Percentiles rank a stretch among this genome's conserved stretches.
These are phyloP conservation scores for Fagus crenata DNA, from an alignment of 306 rosid species.

Conservation along the genomic window DNA sequence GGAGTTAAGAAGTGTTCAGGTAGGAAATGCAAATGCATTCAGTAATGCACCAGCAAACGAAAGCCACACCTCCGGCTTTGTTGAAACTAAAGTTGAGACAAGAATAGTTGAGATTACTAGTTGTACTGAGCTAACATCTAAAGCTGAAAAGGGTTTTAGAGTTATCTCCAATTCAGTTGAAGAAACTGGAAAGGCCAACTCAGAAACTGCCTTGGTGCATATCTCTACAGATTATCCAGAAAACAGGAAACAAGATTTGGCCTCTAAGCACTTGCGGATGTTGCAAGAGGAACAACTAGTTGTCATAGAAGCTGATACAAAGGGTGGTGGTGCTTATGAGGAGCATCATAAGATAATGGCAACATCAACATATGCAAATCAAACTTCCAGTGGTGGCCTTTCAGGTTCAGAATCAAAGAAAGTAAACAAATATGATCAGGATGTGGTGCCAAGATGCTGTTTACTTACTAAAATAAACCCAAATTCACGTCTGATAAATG, in stretches of 20 bases:
- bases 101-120: constrained; percentile 72
- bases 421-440: constrained; percentile 23
- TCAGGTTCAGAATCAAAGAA: constrained; percentile 40
- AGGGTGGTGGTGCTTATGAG: constrained; percentile 30
- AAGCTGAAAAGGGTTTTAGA: constrained; percentile 51
- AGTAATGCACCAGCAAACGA: constrained; percentile 21
- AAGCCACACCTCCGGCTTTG: constrained; percentile 35
- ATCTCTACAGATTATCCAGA: neutral
- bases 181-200: constrained; percentile 19
- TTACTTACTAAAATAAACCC: constrained; percentile 9
- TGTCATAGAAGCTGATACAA: constrained; percentile 19
- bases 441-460: constrained; percentile 26
- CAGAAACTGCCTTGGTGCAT: neutral
- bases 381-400: constrained; percentile 37
- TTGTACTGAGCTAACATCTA: constrained; percentile 43
- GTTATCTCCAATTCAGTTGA: constrained; percentile 16
- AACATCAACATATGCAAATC: constrained; percentile 13
- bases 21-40: neutral
- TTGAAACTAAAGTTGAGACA: constrained; percentile 64
- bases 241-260: constrained; percentile 20
- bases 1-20: constrained; percentile 4
- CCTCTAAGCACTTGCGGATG: constrained; percentile 22
- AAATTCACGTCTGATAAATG: constrained; percentile 3
- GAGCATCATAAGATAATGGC: constrained; percentile 19
- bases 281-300: constrained; percentile 18